Base-by-base conservation (phyloP, 192 early-diverging fungal species). In the Phlyctochytrium bullatum region DNA sequence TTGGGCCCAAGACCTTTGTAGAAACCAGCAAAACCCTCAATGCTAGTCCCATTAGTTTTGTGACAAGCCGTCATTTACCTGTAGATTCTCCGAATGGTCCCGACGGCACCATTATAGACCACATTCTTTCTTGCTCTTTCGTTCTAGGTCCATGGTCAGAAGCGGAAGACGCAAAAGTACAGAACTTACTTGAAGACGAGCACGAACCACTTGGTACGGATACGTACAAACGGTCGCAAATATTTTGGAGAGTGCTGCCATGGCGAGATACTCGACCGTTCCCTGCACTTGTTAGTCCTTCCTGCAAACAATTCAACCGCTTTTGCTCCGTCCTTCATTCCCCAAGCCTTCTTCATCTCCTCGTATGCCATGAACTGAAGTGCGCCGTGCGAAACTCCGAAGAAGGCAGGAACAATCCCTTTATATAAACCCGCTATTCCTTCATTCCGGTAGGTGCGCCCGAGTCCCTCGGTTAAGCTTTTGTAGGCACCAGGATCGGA, bases 311-410 rank as follows among this genome's bases (percentile, higher is more conserved):
- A 47, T 20, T 4, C 17, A 67, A 27, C 71, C 59, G 69, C 1
- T 17, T 64, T 65, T 23, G 34, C 62, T 3, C 66, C 57, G 3
- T 59, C 70, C 50, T 74, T 66, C 63, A 54, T 61, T 51, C 23
- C 28, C 34, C 35, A 52, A 59, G 64, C 69, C 65, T 86, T 83
- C 77, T 98, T 99, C 87, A 99, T 88, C 59, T 96, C 93, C 62
- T 99, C 97, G 75, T 99, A 99, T 0, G 90, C 93, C 92, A 96
- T 94, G 74, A 99, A 99, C 76, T 99, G 97, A 27, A 99, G 67
- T 0, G 94, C 95, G 12, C 97, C 97, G 61, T 99, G 96, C n/a
- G 93, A 91, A 1, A 92, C 91, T 3, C 97, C 95, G 64, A 98
- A 80, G 2, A 99, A 73, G 0, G 91, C 93, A 0, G 96, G 94